A percentile compares a stretch with the other conserved stretches of the same genome.
These are phyloP conservation scores for Solanum chiquidenum DNA, from an alignment of 257 asterid species.

Conservation along the genomic window DNA sequence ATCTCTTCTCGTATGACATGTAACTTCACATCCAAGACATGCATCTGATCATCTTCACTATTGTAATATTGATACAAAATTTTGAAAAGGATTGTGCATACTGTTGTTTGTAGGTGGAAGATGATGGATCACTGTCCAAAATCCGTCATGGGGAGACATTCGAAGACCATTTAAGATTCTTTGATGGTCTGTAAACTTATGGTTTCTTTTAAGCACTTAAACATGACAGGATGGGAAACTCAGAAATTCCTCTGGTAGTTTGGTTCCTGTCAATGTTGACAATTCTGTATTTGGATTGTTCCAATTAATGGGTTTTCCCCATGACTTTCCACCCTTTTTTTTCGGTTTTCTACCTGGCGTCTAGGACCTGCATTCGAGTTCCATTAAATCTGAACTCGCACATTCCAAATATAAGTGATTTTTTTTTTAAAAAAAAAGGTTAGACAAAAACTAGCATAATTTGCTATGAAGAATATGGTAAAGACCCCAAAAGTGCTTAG, in stretches of 20 bases:
- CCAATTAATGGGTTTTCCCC: neutral
- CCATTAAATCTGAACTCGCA: neutral
- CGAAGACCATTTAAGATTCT: constrained; percentile 71
- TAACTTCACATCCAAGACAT: neutral
- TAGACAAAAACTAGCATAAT: neutral
- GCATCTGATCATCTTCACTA: neutral
- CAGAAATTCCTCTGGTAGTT: neutral
- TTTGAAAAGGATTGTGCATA: neutral
- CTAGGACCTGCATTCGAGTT: neutral
- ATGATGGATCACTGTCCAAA: constrained; percentile 66
- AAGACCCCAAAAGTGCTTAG: neutral
- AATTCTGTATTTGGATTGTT: neutral
- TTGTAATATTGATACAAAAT: neutral
- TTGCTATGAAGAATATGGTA: neutral
- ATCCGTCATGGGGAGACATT: constrained; percentile 80
- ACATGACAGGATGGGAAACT: neutral
- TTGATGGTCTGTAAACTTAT: constrained; percentile 48
- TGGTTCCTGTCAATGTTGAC: neutral
- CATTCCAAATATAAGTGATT: neutral
- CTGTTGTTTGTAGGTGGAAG: constrained; percentile 50
- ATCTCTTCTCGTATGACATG: neutral
- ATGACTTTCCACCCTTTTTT: neutral
- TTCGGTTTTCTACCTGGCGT: neutral
- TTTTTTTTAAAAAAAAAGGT: neutral
- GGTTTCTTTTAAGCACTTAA: neutral